These are phyloP conservation scores for Suillus occidentalis DNA, from an alignment of 768 basidiomycete genomes.

Conservation along the genomic window DNA sequence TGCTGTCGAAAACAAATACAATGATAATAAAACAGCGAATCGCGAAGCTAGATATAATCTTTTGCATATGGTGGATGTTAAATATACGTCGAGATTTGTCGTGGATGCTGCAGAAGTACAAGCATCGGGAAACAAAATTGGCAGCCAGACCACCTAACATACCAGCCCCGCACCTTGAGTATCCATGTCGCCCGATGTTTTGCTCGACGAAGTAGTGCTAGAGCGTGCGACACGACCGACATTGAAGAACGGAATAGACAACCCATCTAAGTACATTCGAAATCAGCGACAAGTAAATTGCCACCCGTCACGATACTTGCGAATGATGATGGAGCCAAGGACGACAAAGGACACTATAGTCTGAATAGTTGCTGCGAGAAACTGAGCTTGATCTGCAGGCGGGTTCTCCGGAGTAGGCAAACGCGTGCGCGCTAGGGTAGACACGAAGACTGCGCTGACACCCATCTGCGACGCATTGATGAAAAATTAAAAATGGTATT, in stretches of 20 bases:
- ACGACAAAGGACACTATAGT: conserved; percentile 90
- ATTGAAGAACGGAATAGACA: conserved; percentile 70
- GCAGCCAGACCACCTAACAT: conserved; percentile 35
- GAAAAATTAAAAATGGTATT: neutral
- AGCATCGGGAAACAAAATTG: neutral
- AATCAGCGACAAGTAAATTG: neutral
- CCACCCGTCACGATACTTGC: conserved; percentile 41
- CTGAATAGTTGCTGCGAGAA: conserved; percentile 68
- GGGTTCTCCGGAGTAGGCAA: conserved; percentile 59
- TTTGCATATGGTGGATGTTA: neutral
- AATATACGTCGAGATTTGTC: neutral
- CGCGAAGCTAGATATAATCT: neutral
- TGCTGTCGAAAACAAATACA: neutral
- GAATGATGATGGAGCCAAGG: conserved; percentile 79
- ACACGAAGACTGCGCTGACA: conserved; percentile 88
- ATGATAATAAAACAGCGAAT: neutral
- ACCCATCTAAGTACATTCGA: conserved; percentile 42
- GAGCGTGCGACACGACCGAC: conserved; percentile 46
- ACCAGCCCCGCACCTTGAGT: conserved; percentile 36
- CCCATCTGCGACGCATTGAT: conserved; percentile 63
- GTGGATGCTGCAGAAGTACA: neutral
- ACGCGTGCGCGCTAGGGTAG: conserved; percentile 64
- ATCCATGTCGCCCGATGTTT: conserved; percentile 38
- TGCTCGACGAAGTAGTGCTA: conserved; percentile 45
- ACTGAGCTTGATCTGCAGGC: conserved; percentile 66